Evolutionary conservation across 225 moss, liverwort and hornwort genomes (phyloP).

Genomic region (Rhytidiadelphus loreus): DNA sequence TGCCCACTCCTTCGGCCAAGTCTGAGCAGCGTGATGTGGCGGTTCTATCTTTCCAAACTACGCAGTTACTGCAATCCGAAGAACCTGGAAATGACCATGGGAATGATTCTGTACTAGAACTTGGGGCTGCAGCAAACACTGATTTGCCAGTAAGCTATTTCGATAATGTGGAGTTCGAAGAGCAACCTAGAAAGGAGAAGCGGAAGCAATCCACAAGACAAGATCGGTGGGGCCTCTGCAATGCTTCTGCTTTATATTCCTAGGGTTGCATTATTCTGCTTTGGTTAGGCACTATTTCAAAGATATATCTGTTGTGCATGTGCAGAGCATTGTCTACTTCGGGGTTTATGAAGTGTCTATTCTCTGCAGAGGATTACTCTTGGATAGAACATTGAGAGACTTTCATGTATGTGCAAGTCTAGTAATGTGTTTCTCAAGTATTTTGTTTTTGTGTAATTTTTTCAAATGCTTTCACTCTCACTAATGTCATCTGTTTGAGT

Average conservation of each 20-base stretch:
- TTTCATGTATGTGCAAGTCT: not conserved
- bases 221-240: conserved; percentile 35
- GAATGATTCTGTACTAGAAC: not conserved
- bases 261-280: not conserved
- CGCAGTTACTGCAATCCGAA: not conserved
- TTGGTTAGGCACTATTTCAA: not conserved
- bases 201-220: conserved; percentile 34
- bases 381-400: not conserved
- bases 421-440: not conserved
- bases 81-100: conserved; percentile 1
- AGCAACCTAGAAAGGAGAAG: conserved; percentile 39
- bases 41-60: not conserved
- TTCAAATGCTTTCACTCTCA: not conserved
- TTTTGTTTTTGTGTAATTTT: not conserved
- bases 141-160: conserved; percentile 39
- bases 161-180: conserved; percentile 20
- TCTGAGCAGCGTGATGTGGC: conserved; percentile 9
- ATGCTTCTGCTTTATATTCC: not conserved
- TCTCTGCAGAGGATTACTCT: not conserved
- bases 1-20: conserved; percentile 2
- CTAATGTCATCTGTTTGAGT: not conserved
- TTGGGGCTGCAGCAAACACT: not conserved
- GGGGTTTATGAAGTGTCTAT: not conserved
- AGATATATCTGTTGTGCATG: not conserved
- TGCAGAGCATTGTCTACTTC: not conserved